Evolutionary conservation across 169 alveolate species (phyloP), one percentile per base, ranked within the genome.

Genomic region (Babesia ovis): DNA sequence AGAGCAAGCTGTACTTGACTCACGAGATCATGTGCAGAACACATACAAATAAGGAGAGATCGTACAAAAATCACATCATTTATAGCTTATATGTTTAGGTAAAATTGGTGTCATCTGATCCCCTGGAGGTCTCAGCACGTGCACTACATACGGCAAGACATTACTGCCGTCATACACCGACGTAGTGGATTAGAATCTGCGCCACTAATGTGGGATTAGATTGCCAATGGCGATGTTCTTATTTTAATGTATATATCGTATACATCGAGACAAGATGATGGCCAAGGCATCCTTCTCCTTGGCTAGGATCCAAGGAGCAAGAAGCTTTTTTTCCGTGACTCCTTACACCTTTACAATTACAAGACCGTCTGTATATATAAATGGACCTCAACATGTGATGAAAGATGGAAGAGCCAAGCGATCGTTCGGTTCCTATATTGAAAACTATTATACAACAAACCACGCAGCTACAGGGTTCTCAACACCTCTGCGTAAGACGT

Each of bases 381-480:
- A 18, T 8, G 20, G 32, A 6, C 5, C 56, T 12, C 5, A 48
- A 18, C 20, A 48, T 18, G 5, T 20, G 14, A 59, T 23, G 35
- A 39, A 14, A 6, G 57, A 66, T 66, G 70, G 22, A 29, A 41
- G 41, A 2, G 25, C 53, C 12, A 58, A 50, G 62, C 64, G 84
- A 20, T 41, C 56, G 20, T 80, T 80, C 62, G 88, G 88, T 1
- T 58, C 80, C 29, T 80, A 80, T 23, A 70, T 80, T 60, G 88
- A 80, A 34, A 71, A 64, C 58, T 80, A 70, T 56, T 80, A 80
- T 29, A 80, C 88, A 18, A 71, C 88, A 31, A 62, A 61, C 62
- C 83, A 80, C 43, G 88, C 88, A 2, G 18, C 88, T 1, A 80
- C 88, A 20, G 88, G 88, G 23, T 80, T 80, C 50, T 80, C 88